Evolutionary conservation across 371 early-diverging fungal genomes (phyloP).

Genomic region (Polyrhizophydium stewartii): DNA sequence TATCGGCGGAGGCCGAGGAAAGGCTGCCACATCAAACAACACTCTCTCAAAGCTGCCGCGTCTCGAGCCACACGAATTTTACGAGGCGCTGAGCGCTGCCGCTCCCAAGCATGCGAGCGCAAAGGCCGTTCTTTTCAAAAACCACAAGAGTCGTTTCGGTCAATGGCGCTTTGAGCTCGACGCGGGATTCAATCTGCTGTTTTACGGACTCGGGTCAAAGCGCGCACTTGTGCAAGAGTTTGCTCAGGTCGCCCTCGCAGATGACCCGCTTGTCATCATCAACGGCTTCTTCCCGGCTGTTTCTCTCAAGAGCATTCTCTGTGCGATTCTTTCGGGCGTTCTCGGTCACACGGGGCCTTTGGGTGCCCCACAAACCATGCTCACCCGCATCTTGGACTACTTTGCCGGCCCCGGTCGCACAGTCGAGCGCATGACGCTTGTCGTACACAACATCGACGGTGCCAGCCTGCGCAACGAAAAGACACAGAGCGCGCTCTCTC

Average conservation of each 20-base stretch:
- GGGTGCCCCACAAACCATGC: slow-evolving; percentile 54
- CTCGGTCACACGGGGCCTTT: slow-evolving; percentile 15
- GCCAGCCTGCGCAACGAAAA: slow-evolving; percentile 68
- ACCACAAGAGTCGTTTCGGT: slow-evolving; percentile 63
- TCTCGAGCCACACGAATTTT: slow-evolving; percentile 62
- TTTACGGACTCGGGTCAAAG: slow-evolving; percentile 92
- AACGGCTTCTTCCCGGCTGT: slow-evolving; percentile 83
- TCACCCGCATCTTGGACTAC: slow-evolving; percentile 57
- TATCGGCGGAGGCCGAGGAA: no score
- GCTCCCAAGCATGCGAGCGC: slow-evolving; percentile 59
- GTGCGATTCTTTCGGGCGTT: slow-evolving; percentile 54
- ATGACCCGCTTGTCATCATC: slow-evolving; percentile 63
- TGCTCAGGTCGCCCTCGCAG: slow-evolving; percentile 50
- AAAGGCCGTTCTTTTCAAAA: slow-evolving; percentile 38
- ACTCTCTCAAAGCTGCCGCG: slow-evolving; percentile 71
- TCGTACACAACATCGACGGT: slow-evolving; percentile 92
- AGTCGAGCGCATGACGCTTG: slow-evolving; percentile 58
- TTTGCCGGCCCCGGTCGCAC: slow-evolving; percentile 47
- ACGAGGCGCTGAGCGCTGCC: slow-evolving; percentile 40
- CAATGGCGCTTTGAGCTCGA: slow-evolving; percentile 84
- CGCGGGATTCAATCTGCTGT: slow-evolving; percentile 74
- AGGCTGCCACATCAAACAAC: slow-evolving; percentile 74
- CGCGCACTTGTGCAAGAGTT: slow-evolving; percentile 68
- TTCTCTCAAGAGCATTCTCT: slow-evolving; percentile 65
- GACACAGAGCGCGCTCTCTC: slow-evolving; percentile 59